A percentile compares a stretch with the other conserved stretches of the same genome.
Conservation (phyloP, 805 yeast genomes). For the Candida sphagnicola region DNA sequence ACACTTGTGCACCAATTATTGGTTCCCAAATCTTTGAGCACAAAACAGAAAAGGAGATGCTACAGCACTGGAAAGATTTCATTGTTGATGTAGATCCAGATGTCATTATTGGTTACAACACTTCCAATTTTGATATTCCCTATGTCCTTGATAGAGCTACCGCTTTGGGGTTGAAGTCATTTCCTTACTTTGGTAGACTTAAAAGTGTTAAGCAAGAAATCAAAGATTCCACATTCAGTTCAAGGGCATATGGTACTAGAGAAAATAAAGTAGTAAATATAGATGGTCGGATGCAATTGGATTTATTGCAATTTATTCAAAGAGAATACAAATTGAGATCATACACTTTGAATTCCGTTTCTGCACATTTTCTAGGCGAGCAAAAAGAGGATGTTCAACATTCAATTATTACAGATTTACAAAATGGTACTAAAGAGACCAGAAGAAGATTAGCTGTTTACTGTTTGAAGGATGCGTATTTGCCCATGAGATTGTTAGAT, state of each 20-base stretch:
- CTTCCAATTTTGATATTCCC: constrained; percentile 92
- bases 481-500: constrained; percentile 83
- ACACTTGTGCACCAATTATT: constrained; percentile 87
- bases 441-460: constrained; percentile 94
- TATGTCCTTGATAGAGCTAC: constrained; percentile 84
- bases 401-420: constrained; percentile 91
- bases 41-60: constrained; percentile 75
- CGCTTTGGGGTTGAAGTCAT: constrained; percentile 59
- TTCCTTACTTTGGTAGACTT: constrained; percentile 87
- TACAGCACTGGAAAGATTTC: constrained; percentile 82
- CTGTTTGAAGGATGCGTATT: constrained; percentile 92
- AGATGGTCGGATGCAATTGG: constrained; percentile 95
- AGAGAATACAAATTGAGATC: constrained; percentile 94
- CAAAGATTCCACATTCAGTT: constrained; percentile 79
- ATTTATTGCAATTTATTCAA: constrained; percentile 85
- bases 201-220: constrained; percentile 65
- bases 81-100: constrained; percentile 87
- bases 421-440: constrained; percentile 88
- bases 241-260: constrained; percentile 94
- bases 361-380: constrained; percentile 89
- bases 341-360: constrained; percentile 91
- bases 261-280: constrained; percentile 89
- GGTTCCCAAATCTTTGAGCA: constrained; percentile 86
- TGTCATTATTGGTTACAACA: constrained; percentile 94
- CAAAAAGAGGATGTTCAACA: constrained; percentile 98